A percentile compares a stretch with the other conserved stretches of the same genome.
Evolutionary conservation across 306 rosid genomes (phyloP).

Genomic region (Vigna reflexopilosa): DNA sequence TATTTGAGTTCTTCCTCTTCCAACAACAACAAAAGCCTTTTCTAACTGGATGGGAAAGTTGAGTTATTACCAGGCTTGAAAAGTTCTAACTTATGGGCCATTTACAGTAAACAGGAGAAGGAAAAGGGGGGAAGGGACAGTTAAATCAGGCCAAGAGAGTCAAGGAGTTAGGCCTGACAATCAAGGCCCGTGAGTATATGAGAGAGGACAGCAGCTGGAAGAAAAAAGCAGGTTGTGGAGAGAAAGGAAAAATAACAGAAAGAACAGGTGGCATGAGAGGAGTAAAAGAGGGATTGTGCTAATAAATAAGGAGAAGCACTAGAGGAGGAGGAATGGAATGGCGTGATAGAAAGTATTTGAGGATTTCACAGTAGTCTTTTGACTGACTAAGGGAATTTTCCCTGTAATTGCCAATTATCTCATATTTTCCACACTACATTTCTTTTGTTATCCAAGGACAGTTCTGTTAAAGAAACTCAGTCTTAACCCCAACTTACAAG

Average conservation of each 20-base stretch:
- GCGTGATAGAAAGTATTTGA: neutral
- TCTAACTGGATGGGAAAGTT: neutral
- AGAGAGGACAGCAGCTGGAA: neutral
- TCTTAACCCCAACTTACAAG: constrained; percentile 26
- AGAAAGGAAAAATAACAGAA: neutral
- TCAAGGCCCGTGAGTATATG: neutral
- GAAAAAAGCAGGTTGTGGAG: neutral
- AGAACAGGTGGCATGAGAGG: neutral
- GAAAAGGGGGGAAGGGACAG: neutral
- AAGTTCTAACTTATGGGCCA: neutral
- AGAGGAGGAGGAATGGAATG: neutral
- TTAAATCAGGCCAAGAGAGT: neutral
- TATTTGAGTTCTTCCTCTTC: neutral
- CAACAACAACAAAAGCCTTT: neutral
- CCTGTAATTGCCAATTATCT: neutral
- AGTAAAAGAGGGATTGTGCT: neutral
- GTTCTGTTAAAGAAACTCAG: neutral
- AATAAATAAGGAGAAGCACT: neutral
- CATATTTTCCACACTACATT: neutral
- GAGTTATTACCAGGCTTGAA: constrained; percentile 23
- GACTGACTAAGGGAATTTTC: neutral
- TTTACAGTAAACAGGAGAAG: neutral
- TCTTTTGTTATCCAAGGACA: neutral
- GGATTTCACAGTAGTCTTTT: neutral
- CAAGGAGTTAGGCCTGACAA: neutral